Conservation (phyloP, 768 basidiomycete genomes). For the Russula sp. region DNA sequence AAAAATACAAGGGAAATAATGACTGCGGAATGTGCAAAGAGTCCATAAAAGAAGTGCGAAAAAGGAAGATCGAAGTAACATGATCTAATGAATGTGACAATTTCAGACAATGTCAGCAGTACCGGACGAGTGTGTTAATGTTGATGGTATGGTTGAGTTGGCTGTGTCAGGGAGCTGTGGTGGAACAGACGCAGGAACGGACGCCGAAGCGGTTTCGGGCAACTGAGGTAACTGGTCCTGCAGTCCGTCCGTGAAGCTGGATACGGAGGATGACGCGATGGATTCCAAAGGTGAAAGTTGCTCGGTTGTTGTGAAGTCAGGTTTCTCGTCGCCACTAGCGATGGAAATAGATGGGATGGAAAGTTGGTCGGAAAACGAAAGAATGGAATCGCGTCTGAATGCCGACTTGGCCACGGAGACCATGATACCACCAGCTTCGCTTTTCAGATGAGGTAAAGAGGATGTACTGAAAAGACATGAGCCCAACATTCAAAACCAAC, state of each 20-base stretch:
- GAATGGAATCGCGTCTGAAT: conserved; percentile 3
- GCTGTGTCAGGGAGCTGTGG: background rate
- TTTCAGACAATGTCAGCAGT: conserved; percentile 7
- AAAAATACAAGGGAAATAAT: conserved; percentile 8
- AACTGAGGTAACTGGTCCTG: background rate
- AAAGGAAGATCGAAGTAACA: background rate
- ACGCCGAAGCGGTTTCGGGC: background rate
- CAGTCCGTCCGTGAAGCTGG: background rate
- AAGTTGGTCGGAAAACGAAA: conserved; percentile 14
- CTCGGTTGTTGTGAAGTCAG: conserved; percentile 11
- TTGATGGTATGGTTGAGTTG: background rate
- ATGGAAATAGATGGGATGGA: conserved; percentile 21
- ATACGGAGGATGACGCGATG: background rate
- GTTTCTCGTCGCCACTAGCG: background rate
- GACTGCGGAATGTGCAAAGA: background rate
- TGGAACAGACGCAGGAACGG: background rate
- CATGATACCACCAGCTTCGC: conserved; percentile 1
- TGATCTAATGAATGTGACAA: background rate
- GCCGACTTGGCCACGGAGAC: conserved; percentile 7
- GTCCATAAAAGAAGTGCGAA: background rate
- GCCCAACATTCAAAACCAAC: background rate
- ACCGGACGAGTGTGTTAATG: conserved; percentile 1
- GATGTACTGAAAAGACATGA: background rate
- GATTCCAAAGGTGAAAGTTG: conserved; percentile 8
- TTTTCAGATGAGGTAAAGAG: conserved; percentile 11